Base-by-base conservation (phyloP, 345 rosid genomes). In the Schrenkiella parvula region DNA sequence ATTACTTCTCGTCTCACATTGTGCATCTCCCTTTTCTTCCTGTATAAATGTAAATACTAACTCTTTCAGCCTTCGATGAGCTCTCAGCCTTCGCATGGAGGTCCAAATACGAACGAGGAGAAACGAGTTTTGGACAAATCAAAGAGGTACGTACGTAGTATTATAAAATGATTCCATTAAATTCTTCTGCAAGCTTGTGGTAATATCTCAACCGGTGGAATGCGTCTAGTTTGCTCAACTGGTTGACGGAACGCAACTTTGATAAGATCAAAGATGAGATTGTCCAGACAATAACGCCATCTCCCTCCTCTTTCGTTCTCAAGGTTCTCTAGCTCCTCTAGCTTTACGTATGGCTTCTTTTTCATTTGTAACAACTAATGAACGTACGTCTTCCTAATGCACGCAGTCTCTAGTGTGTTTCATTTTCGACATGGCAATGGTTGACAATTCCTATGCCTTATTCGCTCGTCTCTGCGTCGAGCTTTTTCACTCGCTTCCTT, bases 261-360 rank as follows among this genome's bases (percentile, higher is more conserved):
- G 69, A 75, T 23, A 75, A 68, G 55, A 68, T 68, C 15, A 75
- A 67, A 39, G 39, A 60, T 31, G 68, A 75, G 79, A 51, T 75
- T 44, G 42, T 68, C 11, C 68, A 9, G 4, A 68, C 79, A 2
- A 17, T 75, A 15, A 29, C 1, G 51, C 5, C 62, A 42, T 66
- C 18, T 41, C 56, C 64, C 6, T 67, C 78, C 0, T 3, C 73
- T 59, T 50, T 18, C 18, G 8, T 41, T 13, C 17, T 59, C 7
- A 67, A 74, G 68, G 78, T 63, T 39, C 14, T 32, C 5, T 34
- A 6, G 3, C 2, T 1, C 25, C 6, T 38, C 35, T n/a, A n/a
- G n/a, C n/a, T n/a, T n/a, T n/a, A n/a, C n/a, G n/a, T n/a, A n/a
- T n/a, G n/a, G 4, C 13, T 11, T 14, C 14, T 0, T 11, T 11